A percentile compares a stretch with the other conserved stretches of the same genome.
Evolutionary conservation across 805 yeast species (phyloP).

Genomic region (Starmerella gropengiesseri): DNA sequence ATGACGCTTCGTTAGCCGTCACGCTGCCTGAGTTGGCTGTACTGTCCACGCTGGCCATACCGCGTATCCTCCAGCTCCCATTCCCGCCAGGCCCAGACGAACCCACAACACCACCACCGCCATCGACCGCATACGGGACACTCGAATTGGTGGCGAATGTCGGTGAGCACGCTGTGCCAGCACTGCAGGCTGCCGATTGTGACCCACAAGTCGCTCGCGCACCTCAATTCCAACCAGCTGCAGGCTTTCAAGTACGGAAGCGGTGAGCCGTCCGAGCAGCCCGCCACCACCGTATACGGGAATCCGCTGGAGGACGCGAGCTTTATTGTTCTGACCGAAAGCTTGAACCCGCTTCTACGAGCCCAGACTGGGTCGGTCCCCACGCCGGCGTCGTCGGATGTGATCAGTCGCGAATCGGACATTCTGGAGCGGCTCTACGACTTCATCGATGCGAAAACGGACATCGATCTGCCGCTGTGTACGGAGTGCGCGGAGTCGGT

Average conservation of each 20-base stretch:
- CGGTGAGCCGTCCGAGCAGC: not conserved
- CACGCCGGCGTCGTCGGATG: not conserved
- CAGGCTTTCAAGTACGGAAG: constrained; percentile 38
- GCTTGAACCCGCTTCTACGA: constrained; percentile 22
- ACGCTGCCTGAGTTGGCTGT: too few species aligned
- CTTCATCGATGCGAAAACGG: constrained; percentile 58
- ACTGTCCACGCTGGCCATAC: too few species aligned
- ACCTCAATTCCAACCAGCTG: constrained; percentile 45
- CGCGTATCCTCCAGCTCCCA: too few species aligned
- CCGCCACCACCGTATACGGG: constrained; percentile 24
- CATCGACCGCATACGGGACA: too few species aligned
- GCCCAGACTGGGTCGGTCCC: constrained; percentile 3
- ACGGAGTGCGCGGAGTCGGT: constrained; percentile 67
- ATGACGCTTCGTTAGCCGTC: too few species aligned
- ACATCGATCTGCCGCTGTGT: constrained; percentile 79
- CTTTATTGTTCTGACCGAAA: constrained; percentile 23
- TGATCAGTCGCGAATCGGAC: constrained; percentile 19
- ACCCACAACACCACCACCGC: too few species aligned
- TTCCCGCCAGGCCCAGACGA: too few species aligned
- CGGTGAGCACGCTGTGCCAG: constrained; percentile 38
- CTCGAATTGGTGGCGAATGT: not conserved
- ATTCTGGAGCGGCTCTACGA: constrained; percentile 54
- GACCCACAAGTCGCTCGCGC: constrained; percentile 45
- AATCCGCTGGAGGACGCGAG: constrained; percentile 25
- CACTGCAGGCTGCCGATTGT: constrained; percentile 49